Conservation (phyloP, 2,329 filamentous ascomycete species). For the Aspergillus felis region DNA sequence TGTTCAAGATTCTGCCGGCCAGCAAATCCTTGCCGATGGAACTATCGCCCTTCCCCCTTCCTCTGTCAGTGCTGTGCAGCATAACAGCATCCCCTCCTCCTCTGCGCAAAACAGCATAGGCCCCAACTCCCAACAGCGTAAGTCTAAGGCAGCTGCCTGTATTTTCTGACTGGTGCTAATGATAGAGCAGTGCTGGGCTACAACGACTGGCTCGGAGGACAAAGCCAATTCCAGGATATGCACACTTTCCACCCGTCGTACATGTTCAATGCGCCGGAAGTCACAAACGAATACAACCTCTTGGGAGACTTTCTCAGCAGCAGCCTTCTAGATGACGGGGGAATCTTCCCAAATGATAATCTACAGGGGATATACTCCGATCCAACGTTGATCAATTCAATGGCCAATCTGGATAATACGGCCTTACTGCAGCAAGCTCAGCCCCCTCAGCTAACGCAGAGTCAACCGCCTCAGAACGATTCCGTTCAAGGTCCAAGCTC, state of each 20-base stretch:
- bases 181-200: conserved; percentile 65
- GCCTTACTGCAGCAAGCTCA: conserved; percentile 35
- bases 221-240: conserved; percentile 90
- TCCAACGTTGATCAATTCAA: conserved; percentile 49
- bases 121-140: conserved; percentile 70
- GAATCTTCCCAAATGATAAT: conserved; percentile 64
- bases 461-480: conserved; percentile 40
- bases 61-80: conserved; percentile 57
- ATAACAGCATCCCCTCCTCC: conserved; percentile 60
- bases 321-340: conserved; percentile 80
- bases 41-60: conserved; percentile 49
- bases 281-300: conserved; percentile 93
- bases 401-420: conserved; percentile 33
- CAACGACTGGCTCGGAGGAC: conserved; percentile 74
- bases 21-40: conserved; percentile 39
- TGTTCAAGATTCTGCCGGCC: conserved; percentile 52
- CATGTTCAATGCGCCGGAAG: conserved; percentile 91
- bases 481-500: conserved; percentile 60
- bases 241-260: conserved; percentile 90
- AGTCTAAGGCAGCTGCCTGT: conserved; percentile 37
- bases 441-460: conserved; percentile 28
- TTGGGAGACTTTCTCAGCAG: conserved; percentile 95
- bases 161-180: conserved; percentile 21
- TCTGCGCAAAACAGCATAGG: conserved; percentile 59
- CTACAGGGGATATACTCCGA: conserved; percentile 59